Evolutionary conservation across 257 asterid species (phyloP), one percentile per base, ranked within the genome.

Genomic region (Nicotiana knightiana): DNA sequence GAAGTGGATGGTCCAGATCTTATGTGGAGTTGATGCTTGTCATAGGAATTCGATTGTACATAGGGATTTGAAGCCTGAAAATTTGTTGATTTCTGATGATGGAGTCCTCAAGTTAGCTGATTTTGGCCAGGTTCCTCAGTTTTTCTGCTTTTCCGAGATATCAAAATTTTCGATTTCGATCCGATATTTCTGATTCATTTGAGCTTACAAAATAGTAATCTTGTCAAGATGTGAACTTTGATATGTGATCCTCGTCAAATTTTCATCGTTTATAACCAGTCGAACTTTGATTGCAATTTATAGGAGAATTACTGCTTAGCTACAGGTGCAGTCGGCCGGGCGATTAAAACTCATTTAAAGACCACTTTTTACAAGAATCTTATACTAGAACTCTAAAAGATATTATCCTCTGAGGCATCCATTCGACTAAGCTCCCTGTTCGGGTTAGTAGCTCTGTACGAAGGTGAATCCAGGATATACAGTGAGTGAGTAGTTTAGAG

Each of bases 91-190:
- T 80, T 96, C 98, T 15, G 88, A 91, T 28, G 90, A 92, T 6
- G 99, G 99, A 11, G 77, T 94, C 15, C 97, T 96, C 79, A 96
- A 96, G 76, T 83, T 96, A 68, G 99, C 98, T 43, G 99, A 96
- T 88, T 96, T 96, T 81, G 99, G 99, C 63, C 98, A 96, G 99
- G 99, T 93, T 4, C 54, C 54, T 17, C 10, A n/a, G 5, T 11
- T 18, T 57, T 4, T 65, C 33, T 30, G 4, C 70, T 9, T 5
- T 43, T 43, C 2, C 48, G 48, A 43, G 48, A 43, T 2, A 43
- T 43, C 48, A 43, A 43, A 43, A 7, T 7, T 43, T 43, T 43
- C 3, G 3, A 43, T 43, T 43, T 43, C 10, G 48, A 43, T 43
- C 1, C 46, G 9, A 43, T 53, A 68, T 68, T 67, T 68, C 32